phyloP scores from a whole-genome alignment of 2,329 filamentous ascomycete species.

The Cladophialophora chaetospira region DNA sequence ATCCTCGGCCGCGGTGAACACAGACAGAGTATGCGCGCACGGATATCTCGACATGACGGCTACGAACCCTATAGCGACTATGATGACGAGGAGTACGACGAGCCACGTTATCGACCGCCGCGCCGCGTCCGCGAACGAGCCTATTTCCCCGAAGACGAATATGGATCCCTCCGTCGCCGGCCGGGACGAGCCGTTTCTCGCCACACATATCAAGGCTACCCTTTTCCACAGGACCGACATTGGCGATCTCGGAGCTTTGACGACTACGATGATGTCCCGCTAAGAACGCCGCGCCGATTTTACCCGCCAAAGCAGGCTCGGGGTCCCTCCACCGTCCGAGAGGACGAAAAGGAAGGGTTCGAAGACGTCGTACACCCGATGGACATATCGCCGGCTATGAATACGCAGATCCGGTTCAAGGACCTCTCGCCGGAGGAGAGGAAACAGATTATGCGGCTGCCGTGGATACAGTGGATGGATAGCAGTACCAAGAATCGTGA shows the following conservation, averaged over 20 bases:
- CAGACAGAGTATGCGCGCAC: neutral
- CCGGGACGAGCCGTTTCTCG: neutral
- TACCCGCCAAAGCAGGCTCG: neutral
- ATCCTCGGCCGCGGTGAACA: neutral
- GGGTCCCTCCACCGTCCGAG: neutral
- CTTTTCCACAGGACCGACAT: neutral
- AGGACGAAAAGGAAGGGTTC: neutral
- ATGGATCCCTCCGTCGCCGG: neutral
- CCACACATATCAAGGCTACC: neutral
- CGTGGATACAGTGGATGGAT: conserved; percentile 53
- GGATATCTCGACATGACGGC: conserved; percentile 7
- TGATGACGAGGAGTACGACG: conserved; percentile 11
- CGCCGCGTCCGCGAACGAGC: conserved; percentile 2
- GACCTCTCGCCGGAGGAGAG: conserved; percentile 45
- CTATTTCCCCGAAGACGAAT: neutral
- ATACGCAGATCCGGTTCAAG: conserved; percentile 36
- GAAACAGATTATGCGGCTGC: conserved; percentile 48
- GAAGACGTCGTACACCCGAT: neutral
- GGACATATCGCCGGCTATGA: neutral
- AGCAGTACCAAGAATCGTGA: conserved; percentile 47
- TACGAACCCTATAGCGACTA: conserved; percentile 9
- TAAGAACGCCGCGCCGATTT: neutral
- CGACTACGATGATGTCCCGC: conserved; percentile 3
- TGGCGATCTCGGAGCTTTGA: neutral
- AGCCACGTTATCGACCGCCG: neutral